Evolutionary conservation across 1,139 yeast species (phyloP), one percentile per base, ranked within the genome.

Genomic region (Scheffersomyces titani): DNA sequence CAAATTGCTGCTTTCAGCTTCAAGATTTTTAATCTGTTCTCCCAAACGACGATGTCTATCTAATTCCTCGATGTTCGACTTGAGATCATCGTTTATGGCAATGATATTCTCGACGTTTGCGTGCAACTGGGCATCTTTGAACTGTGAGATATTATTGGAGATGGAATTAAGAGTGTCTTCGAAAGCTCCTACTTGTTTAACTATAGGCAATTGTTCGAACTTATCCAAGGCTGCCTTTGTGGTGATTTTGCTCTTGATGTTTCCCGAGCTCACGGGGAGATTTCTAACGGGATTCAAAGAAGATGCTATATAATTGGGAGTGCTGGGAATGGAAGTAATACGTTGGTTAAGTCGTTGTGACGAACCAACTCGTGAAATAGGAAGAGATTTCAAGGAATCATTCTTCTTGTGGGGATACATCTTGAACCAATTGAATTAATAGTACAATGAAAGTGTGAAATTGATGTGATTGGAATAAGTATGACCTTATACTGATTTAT

Each of bases 201-300:
- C 75, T 19, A 76, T 71, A 5, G 77, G 75, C 20, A 76, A 62
- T 47, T 66, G 60, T 44, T 75, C 75, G 54, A 74, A 73, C 36
- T 59, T 55, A n/a, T 66, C 70, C 13, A 67, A 54, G 44, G 73
- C 76, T 24, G 68, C 70, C 49, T 63, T 67, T 9, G 67, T 60
- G 19, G 59, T 57, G 49, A 62, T 60, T 18, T 45, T 58, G 51
- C 70, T 62, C 52, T 61, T 59, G 59, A 55, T 54, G 54, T 62
- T 59, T 45, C 66, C 61, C 22, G 71, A 58, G 19, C 69, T 64
- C 47, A 69, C 65, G 36, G 74, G 74, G 18, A 64, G 60, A 57
- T 72, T 72, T 58, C 71, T 68, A 44, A 66, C 68, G 5, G 82
- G 83, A 58, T 78, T 78, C 46, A 78, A 67, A 19, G 82, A 75